Evolutionary conservation across 2,329 filamentous ascomycete species (phyloP).

Genomic region (Talaromyces sp.): DNA sequence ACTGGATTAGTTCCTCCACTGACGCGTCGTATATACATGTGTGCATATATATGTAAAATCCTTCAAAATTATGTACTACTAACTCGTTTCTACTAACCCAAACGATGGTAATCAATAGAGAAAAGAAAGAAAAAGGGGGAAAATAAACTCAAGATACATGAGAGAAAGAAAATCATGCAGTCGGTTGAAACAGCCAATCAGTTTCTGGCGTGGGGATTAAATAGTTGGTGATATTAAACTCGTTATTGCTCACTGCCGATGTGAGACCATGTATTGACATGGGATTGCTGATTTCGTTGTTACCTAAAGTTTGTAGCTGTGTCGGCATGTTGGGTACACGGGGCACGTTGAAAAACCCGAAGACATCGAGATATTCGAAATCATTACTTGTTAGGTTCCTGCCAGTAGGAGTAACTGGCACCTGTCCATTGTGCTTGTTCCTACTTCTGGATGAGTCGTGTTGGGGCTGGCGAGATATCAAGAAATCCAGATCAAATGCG

Average conservation of each 20-base stretch:
- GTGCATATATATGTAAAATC: neutral
- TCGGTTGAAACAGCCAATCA: constrained; percentile 39
- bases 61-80: neutral
- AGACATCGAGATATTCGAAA: constrained; percentile 85
- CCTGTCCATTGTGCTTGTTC: neutral
- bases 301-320: constrained; percentile 7
- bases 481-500: constrained; percentile 82
- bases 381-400: constrained; percentile 52
- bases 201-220: constrained; percentile 43
- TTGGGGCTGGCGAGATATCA: constrained; percentile 76
- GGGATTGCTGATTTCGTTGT: constrained; percentile 20
- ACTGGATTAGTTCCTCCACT: neutral
- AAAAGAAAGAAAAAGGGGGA: no score
- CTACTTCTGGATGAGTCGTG: neutral
- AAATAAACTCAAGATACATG: neutral
- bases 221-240: constrained; percentile 45
- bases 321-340: constrained; percentile 52
- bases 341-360: constrained; percentile 92
- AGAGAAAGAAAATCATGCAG: neutral
- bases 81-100: neutral
- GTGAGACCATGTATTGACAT: constrained; percentile 36
- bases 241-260: constrained; percentile 21
- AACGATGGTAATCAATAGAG: neutral
- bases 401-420: constrained; percentile 17
- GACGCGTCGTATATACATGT: neutral